phyloP scores from a whole-genome alignment of 768 basidiomycete species.

The Trametes punicea region DNA sequence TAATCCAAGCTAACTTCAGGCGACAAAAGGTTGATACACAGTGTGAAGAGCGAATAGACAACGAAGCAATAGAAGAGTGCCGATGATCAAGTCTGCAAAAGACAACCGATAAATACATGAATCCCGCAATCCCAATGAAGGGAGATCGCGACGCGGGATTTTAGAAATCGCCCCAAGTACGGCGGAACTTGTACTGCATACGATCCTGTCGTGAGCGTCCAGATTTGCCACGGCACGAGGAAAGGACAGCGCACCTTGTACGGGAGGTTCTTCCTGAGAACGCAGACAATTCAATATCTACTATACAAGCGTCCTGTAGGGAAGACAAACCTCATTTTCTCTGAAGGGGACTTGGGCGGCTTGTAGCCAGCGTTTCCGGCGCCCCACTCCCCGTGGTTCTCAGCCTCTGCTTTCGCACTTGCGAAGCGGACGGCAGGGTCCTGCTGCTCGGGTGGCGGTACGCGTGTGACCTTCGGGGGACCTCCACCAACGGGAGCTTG shows the following conservation, averaged over 20 bases:
- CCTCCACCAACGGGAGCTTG: conserved; percentile 31
- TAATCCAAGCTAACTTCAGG: not conserved
- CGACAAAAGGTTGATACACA: not conserved
- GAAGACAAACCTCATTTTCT: conserved; percentile 63
- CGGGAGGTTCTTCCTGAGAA: conserved; percentile 66
- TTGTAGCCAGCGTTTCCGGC: conserved; percentile 26
- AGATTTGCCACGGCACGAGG: conserved; percentile 18
- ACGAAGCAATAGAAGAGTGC: not conserved
- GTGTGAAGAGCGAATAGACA: not conserved
- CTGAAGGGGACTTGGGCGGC: conserved; percentile 33
- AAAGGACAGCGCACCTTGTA: conserved; percentile 66
- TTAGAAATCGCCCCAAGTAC: conserved; percentile 86
- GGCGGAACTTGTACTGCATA: conserved; percentile 87
- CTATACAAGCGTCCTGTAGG: not conserved
- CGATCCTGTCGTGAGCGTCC: conserved; percentile 53
- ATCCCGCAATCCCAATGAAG: not conserved
- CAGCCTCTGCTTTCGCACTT: conserved; percentile 48
- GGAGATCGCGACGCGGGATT: not conserved
- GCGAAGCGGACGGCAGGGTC: conserved; percentile 62
- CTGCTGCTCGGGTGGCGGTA: conserved; percentile 63
- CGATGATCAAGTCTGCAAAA: not conserved
- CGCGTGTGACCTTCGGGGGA: conserved; percentile 45
- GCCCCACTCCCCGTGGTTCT: conserved; percentile 64
- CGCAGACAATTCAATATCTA: not conserved
- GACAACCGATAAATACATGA: conserved; percentile 6